Percentiles rank a stretch among this genome's conserved stretches.
Conservation (phyloP, 352 stramenopile species). For the Phytophthora multivora region DNA sequence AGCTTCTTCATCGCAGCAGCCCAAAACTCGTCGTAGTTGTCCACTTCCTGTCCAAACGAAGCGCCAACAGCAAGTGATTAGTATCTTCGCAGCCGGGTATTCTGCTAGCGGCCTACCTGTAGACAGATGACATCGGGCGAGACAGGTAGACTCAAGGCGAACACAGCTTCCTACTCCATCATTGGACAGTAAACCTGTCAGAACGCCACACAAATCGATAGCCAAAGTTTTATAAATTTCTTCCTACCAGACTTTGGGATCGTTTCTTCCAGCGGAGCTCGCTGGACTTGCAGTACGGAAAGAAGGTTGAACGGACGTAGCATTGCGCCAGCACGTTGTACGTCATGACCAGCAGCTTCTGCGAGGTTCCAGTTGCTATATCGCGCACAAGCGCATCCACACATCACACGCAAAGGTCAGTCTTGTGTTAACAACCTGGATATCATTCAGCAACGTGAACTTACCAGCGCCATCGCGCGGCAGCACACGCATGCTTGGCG, state of each 20-base stretch:
- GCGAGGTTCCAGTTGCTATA: constrained; percentile 20
- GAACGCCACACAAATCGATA: background rate
- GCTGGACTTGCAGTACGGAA: constrained; percentile 74
- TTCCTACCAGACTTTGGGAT: constrained; percentile 62
- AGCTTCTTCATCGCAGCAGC: constrained; percentile 50
- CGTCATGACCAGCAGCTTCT: constrained; percentile 80
- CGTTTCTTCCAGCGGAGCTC: constrained; percentile 76
- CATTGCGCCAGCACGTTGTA: constrained; percentile 88
- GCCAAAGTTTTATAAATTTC: background rate
- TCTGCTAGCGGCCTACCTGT: constrained; percentile 45
- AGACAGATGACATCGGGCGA: constrained; percentile 77
- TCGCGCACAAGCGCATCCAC: background rate
- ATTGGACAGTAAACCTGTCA: constrained; percentile 5
- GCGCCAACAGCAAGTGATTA: background rate
- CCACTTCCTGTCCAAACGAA: constrained; percentile 61
- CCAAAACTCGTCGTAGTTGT: constrained; percentile 83
- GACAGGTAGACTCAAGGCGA: constrained; percentile 56
- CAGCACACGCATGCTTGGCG: constrained; percentile 38
- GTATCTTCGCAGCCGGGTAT: background rate
- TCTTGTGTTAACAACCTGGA: background rate
- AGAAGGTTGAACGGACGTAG: constrained; percentile 80
- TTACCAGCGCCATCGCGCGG: constrained; percentile 24
- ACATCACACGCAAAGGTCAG: constrained; percentile 6
- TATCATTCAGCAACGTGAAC: background rate
- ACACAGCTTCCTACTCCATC: constrained; percentile 51